Evolutionary conservation across 2,329 filamentous ascomycete genomes (phyloP), one percentile per base, ranked within the genome.

Genomic region (Trichoderma afroharzianum): DNA sequence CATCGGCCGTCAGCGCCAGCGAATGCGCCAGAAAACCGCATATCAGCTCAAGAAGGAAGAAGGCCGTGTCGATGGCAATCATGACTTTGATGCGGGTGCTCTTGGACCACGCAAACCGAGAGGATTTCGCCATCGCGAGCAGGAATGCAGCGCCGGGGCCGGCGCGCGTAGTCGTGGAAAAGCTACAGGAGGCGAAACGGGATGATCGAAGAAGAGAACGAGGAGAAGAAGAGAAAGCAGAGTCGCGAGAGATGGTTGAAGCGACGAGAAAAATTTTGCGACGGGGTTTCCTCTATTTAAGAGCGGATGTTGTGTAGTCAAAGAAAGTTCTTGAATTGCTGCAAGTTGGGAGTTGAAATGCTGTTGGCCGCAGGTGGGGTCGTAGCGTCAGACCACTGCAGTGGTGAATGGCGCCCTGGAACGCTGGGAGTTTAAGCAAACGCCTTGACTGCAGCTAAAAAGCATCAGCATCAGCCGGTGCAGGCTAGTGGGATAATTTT

Each of bases 1-100:
- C 94, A 84, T 99, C 96, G 68, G 96, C 96, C 79, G 97, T 94
- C 72, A 99, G 88, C 47, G 96, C 96, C 76, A 99, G 88, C 21
- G 96, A 98, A 79, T 95, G 92, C 73, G 97, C 94, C 74, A 91
- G 85, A 85, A 97, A 93, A 73, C 96, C 95, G 73, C 92, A 90
- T 71, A 92, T 90, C 73, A 99, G 84, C 83, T 99, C 96, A 72
- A 98, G 85, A 62, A 97, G 82, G 83, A 99, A 98, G 85, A 99
- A 99, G 53, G 88, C 87, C 67, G 91, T 87, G 83, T 98, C 95
- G 79, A 99, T 97, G 74, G 85, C 92, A 80, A 99, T 90, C 87
- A 99, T 93, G 81, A 98, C 92, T 83, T 93, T 88, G 81, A 99
- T 98, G 81, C 95, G 91, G 77, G 92, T 93, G 76, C 92, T 93